Conservation (phyloP, 495 filamentous ascomycete genomes). For the Aspergillus indologenus region DNA sequence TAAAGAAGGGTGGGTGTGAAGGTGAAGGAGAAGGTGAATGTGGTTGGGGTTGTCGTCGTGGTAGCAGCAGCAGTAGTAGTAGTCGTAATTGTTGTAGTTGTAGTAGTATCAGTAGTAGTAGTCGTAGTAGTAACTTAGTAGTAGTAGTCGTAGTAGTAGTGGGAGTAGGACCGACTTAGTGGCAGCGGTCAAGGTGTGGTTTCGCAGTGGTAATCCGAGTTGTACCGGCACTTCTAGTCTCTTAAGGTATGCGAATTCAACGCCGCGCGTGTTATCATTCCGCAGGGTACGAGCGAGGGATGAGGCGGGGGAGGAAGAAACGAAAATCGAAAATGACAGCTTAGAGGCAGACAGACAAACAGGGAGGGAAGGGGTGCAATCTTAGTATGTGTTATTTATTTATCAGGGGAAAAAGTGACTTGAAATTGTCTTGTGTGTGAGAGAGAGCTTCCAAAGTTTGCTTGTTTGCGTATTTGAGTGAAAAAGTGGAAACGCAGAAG, state of each 20-base stretch:
- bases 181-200: background rate
- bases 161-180: background rate
- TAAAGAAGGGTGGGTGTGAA: background rate
- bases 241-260: slow-evolving; percentile 23
- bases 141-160: slow-evolving; percentile 3
- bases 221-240: background rate
- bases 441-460: background rate
- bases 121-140: slow-evolving; percentile 6
- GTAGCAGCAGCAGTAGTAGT: slow-evolving; percentile 2
- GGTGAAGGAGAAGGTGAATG: background rate
- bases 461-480: background rate
- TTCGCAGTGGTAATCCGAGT: background rate
- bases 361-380: background rate
- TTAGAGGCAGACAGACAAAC: background rate
- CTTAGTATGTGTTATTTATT: background rate
- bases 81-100: slow-evolving; percentile 5
- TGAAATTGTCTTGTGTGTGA: background rate
- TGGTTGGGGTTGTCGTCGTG: background rate
- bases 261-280: slow-evolving; percentile 39
- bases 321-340: slow-evolving; percentile 1
- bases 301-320: background rate
- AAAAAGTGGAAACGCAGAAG: slow-evolving; percentile 5
- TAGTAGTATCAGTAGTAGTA: background rate
- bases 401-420: background rate
- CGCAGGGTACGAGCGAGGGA: slow-evolving; percentile 4